phyloP scores from a whole-genome alignment of 2,329 filamentous ascomycete species.

The Pseudogymnoascus sp. region DNA sequence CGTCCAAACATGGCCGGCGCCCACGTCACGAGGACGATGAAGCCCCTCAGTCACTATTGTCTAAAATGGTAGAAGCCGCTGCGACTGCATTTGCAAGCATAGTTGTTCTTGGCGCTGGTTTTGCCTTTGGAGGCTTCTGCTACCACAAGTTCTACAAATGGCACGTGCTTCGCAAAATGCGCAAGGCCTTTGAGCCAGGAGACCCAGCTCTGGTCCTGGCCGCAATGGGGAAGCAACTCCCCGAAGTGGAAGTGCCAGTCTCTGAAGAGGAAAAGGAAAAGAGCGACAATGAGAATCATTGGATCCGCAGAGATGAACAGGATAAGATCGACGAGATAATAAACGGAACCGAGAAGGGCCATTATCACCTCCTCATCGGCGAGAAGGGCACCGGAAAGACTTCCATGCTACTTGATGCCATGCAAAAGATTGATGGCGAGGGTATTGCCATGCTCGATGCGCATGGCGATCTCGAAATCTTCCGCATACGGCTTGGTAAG shows the following conservation, averaged over 20 bases:
- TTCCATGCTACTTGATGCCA: constrained; percentile 91
- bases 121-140: constrained; percentile 60
- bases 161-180: constrained; percentile 85
- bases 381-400: constrained; percentile 97
- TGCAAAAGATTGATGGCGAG: constrained; percentile 85
- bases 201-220: constrained; percentile 83
- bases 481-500: constrained; percentile 85
- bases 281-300: constrained; percentile 43
- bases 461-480: constrained; percentile 90
- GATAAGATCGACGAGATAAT: constrained; percentile 74
- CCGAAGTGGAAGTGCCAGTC: constrained; percentile 29
- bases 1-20: constrained; percentile 4
- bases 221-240: constrained; percentile 52
- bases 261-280: neutral
- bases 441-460: constrained; percentile 94
- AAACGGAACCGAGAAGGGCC: constrained; percentile 61
- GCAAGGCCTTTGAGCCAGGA: constrained; percentile 81
- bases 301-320: constrained; percentile 82
- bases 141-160: constrained; percentile 86
- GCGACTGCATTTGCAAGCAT: constrained; percentile 71
- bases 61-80: constrained; percentile 66
- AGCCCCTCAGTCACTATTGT: constrained; percentile 16
- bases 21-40: constrained; percentile 11
- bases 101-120: constrained; percentile 58
- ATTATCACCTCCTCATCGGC: constrained; percentile 86